phyloP scores from a whole-genome alignment of 352 stramenopile genomes.

The Aphanomyces euteiches region DNA sequence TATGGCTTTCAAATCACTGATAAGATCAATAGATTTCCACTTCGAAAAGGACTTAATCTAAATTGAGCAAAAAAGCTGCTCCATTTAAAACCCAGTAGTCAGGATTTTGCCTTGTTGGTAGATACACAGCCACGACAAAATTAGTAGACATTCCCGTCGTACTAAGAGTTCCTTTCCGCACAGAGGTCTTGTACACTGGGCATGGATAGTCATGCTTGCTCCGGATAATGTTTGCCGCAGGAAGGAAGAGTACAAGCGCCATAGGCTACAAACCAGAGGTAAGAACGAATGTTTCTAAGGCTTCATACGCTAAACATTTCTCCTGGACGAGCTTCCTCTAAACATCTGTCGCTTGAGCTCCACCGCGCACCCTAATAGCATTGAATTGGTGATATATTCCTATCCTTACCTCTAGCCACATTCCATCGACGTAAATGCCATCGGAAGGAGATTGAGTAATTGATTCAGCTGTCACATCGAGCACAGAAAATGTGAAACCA shows the following conservation, averaged over 20 bases:
- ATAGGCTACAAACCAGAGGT: conserved; percentile 42
- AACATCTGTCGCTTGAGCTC: conserved; percentile 54
- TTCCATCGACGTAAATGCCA: conserved; percentile 90
- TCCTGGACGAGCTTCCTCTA: conserved; percentile 82
- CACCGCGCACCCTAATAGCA: conserved; percentile 80
- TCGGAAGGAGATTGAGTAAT: conserved; percentile 70
- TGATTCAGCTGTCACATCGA: conserved; percentile 54
- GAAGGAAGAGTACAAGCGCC: conserved; percentile 88
- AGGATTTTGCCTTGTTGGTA: conserved; percentile 75
- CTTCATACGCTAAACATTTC: conserved; percentile 84
- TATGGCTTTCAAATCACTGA: too few species aligned
- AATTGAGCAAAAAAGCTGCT: conserved; percentile 89
- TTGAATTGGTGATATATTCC: not conserved
- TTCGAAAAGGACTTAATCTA: conserved; percentile 45
- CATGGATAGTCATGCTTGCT: conserved; percentile 77
- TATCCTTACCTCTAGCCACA: conserved; percentile 62
- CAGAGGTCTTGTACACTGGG: conserved; percentile 93
- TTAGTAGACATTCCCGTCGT: conserved; percentile 94
- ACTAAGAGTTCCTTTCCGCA: conserved; percentile 86
- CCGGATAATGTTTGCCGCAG: conserved; percentile 69
- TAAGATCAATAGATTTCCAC: too few species aligned
- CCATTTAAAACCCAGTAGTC: conserved; percentile 92
- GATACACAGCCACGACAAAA: conserved; percentile 90
- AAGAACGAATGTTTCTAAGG: not conserved
- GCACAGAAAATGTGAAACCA: conserved; percentile 86